These are phyloP conservation scores for Dothideomycetes sp. DNA, from an alignment of 2,329 filamentous ascomycete genomes.

Conservation along the genomic window DNA sequence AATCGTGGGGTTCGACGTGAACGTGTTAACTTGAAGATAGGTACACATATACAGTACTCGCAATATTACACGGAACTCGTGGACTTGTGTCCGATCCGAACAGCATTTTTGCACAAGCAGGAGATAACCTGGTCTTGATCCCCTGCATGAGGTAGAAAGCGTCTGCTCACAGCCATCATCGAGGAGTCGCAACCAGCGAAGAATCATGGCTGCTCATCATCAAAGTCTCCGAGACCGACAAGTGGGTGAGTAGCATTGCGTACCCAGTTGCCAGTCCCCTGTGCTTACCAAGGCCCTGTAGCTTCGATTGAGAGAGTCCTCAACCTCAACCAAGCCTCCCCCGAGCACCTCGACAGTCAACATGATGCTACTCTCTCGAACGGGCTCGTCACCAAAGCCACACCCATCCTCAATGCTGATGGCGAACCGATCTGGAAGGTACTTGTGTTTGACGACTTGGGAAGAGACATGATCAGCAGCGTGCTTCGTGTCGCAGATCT, in stretches of 20 bases:
- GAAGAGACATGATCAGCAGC: slow-evolving; percentile 92
- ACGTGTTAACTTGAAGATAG: no score
- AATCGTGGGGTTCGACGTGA: no score
- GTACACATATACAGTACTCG: no score
- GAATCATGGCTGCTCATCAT: slow-evolving; percentile 45
- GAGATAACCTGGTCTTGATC: no score
- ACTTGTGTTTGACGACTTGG: slow-evolving; percentile 84
- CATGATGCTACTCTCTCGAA: slow-evolving; percentile 54
- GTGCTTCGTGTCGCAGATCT: slow-evolving; percentile 90
- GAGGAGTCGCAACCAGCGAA: no score
- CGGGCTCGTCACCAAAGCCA: slow-evolving; percentile 57
- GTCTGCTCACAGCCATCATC: not conserved
- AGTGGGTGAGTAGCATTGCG: slow-evolving; percentile 45
- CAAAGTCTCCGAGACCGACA: slow-evolving; percentile 61
- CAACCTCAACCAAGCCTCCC: slow-evolving; percentile 73
- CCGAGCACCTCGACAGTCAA: slow-evolving; percentile 44
- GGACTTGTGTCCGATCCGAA: no score
- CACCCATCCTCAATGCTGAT: slow-evolving; percentile 75
- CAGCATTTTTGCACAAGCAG: no score
- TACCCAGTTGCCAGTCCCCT: not conserved
- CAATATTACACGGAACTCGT: no score
- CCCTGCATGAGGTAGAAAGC: slow-evolving; percentile 10
- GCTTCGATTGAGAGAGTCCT: slow-evolving; percentile 91
- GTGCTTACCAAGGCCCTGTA: slow-evolving; percentile 35
- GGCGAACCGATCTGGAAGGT: slow-evolving; percentile 97